Conservation (phyloP, 1,139 yeast genomes). For the Pichia sp. region DNA sequence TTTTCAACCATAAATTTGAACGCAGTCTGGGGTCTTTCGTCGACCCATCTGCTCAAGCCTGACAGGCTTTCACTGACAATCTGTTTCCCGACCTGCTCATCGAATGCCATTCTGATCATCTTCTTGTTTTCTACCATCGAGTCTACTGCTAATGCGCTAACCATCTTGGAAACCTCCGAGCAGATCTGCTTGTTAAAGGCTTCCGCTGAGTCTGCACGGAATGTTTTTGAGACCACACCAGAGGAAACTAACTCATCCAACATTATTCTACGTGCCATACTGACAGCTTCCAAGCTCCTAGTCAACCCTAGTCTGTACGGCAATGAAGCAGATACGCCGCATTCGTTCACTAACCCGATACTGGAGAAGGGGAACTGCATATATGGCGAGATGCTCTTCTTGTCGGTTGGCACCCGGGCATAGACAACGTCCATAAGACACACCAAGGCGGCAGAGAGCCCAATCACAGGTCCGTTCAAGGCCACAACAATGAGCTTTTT, state of each 20-base stretch:
- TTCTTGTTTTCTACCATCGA: conserved; percentile 62
- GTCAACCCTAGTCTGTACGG: conserved; percentile 71
- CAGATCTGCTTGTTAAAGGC: conserved; percentile 56
- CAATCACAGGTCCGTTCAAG: conserved; percentile 85
- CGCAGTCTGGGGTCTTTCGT: conserved; percentile 70
- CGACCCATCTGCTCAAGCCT: conserved; percentile 67
- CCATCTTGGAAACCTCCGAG: conserved; percentile 43
- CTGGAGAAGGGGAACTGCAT: conserved; percentile 65
- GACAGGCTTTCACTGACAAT: conserved; percentile 62
- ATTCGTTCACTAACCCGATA: conserved; percentile 82
- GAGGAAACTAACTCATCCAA: conserved; percentile 54
- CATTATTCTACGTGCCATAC: conserved; percentile 61
- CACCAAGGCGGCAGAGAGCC: conserved; percentile 70
- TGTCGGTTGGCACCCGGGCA: conserved; percentile 48
- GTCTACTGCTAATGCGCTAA: conserved; percentile 50
- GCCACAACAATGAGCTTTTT: conserved; percentile 69
- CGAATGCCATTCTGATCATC: conserved; percentile 39
- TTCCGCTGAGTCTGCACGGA: conserved; percentile 47
- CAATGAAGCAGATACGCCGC: conserved; percentile 68
- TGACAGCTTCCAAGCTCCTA: conserved; percentile 66
- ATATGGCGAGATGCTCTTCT: conserved; percentile 30
- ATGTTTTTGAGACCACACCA: conserved; percentile 60
- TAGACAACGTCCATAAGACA: conserved; percentile 74
- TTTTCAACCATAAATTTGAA: conserved; percentile 17
- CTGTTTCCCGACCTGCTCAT: conserved; percentile 35